phyloP scores from a whole-genome alignment of 371 early-diverging fungal species.

The Synchytrium microbalum region DNA sequence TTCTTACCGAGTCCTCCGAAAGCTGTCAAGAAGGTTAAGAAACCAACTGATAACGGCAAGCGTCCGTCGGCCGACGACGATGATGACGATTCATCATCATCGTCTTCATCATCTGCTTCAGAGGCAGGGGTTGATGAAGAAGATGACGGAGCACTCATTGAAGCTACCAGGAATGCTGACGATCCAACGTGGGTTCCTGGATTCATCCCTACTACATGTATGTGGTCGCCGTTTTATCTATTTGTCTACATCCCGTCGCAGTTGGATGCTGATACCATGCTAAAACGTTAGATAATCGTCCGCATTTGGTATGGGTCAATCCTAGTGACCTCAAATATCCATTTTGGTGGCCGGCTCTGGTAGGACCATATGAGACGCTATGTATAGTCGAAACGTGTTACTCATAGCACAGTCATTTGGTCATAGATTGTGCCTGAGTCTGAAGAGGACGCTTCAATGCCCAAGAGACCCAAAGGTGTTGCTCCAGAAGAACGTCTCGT shows the following conservation, averaged over 20 bases:
- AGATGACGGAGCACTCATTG: background rate
- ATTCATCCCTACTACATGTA: background rate
- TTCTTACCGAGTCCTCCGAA: background rate
- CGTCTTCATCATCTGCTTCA: too few relatives aligned
- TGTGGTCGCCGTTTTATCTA: background rate
- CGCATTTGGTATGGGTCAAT: conserved; percentile 21
- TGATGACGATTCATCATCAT: too few relatives aligned
- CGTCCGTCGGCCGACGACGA: too few relatives aligned
- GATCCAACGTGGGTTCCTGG: background rate
- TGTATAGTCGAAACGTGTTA: too few relatives aligned
- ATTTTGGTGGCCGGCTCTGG: conserved; percentile 37
- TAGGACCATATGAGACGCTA: conserved; percentile 4
- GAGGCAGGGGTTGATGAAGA: background rate
- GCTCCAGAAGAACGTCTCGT: background rate
- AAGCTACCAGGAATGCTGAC: background rate
- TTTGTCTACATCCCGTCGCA: too few relatives aligned
- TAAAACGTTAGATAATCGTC: conserved; percentile 10
- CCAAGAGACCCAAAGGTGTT: conserved; percentile 1
- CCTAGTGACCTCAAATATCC: conserved; percentile 17
- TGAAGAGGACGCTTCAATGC: conserved; percentile 24
- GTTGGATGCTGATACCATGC: background rate
- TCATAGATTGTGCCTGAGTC: conserved; percentile 20
- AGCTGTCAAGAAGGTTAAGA: background rate
- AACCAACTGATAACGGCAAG: too few relatives aligned
- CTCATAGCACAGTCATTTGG: too few relatives aligned